These are phyloP conservation scores for Harringtonia lauricola DNA, from an alignment of 2,329 filamentous ascomycete species.

Conservation along the genomic window DNA sequence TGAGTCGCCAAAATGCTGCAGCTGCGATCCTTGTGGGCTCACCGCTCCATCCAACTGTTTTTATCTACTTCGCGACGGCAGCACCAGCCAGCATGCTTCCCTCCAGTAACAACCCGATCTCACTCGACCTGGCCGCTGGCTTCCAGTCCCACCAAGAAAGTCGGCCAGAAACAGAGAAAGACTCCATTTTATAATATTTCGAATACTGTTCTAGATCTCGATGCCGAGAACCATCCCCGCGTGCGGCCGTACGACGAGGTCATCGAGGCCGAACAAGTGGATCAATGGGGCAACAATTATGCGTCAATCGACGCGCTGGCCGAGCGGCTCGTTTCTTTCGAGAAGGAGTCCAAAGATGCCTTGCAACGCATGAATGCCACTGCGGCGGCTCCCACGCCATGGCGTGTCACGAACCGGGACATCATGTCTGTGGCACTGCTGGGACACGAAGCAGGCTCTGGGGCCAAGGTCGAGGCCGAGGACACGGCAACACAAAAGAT, in stretches of 20 bases:
- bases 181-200: constrained; percentile 26
- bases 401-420: constrained; percentile 31
- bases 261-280: constrained; percentile 22
- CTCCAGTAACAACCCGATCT: too few species aligned
- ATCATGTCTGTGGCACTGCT: constrained; percentile 28
- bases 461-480: not conserved
- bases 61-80: too few species aligned
- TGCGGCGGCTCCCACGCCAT: constrained; percentile 15
- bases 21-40: too few species aligned
- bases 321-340: constrained; percentile 19
- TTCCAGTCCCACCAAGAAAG: too few species aligned
- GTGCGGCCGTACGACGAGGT: constrained; percentile 29
- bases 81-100: too few species aligned
- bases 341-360: constrained; percentile 12
- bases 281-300: constrained; percentile 17
- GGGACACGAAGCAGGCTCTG: not conserved
- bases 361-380: constrained; percentile 5
- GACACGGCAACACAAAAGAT: not conserved
- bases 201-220: constrained; percentile 37
- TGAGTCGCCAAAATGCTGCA: too few species aligned
- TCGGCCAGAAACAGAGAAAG: not conserved
- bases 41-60: too few species aligned
- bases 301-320: constrained; percentile 13
- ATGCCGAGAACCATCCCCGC: constrained; percentile 30
- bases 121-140: too few species aligned